phyloP scores from a whole-genome alignment of 2,329 filamentous ascomycete species.

The Cordyceps militaris region DNA sequence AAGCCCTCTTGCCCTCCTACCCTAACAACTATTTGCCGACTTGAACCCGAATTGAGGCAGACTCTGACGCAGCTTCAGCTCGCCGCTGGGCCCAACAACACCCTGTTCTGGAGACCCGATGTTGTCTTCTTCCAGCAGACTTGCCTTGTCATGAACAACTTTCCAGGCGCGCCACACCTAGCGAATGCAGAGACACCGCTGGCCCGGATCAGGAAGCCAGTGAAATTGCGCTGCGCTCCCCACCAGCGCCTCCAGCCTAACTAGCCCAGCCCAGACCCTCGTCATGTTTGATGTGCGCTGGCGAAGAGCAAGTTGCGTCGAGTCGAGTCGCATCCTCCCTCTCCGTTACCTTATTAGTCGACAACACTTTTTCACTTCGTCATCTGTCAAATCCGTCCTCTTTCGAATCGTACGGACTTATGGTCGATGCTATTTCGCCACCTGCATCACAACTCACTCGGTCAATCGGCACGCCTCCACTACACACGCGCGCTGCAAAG shows the following conservation, averaged over 20 bases:
- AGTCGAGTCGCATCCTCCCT: not conserved
- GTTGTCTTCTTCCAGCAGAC: not conserved
- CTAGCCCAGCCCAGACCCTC: not conserved
- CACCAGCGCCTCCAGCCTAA: not conserved
- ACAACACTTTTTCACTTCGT: not conserved
- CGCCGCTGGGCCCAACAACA: not conserved
- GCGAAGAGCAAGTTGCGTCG: constrained; percentile 1
- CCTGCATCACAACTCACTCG: not conserved
- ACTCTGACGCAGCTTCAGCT: not conserved
- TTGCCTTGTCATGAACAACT: not conserved
- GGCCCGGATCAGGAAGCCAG: constrained; percentile 9
- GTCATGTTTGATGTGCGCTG: constrained; percentile 6
- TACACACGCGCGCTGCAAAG: not conserved
- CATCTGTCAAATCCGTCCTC: not conserved
- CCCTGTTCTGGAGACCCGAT: not conserved
- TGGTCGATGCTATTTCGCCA: not conserved
- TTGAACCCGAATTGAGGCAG: not conserved
- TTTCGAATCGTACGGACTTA: not conserved
- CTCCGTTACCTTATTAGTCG: not conserved
- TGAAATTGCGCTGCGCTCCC: constrained; percentile 1
- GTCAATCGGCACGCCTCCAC: not conserved
- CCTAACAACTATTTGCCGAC: not conserved
- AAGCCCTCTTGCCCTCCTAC: no score
- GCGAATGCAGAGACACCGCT: constrained; percentile 8
- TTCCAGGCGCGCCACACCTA: not conserved